Evolutionary conservation across 1,284 basidiomycete genomes (phyloP), one percentile per base, ranked within the genome.

Genomic region (Pholiota adiposa): DNA sequence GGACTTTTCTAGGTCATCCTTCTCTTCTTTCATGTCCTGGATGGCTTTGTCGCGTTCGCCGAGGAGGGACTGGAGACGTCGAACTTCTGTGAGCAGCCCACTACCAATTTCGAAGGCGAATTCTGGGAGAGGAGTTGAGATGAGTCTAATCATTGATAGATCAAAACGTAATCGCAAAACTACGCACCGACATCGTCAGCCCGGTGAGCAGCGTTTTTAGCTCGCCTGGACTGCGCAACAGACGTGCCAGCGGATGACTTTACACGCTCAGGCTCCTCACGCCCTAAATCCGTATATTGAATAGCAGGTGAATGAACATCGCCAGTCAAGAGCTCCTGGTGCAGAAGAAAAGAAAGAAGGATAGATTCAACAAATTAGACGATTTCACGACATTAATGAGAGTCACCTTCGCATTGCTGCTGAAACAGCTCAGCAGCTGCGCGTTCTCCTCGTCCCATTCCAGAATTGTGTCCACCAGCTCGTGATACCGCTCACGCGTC

Each of bases 31-130:
- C 81, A 92, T 86, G 67, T 93, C 90, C 71, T 92, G 87, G 52
- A 97, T 87, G 14, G 89, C 90, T 72, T 94, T 93, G 74, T 97
- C 95, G 51, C 93, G 86, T 72, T 96, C 94, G 18, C 84, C 90
- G 34, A 97, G 83, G 55, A 97, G 80, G 59, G 89, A 90, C 70
- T 97, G 96, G 44, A 97, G 79, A 48, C 95, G 82, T 53, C 95
- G 83, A 36, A 97, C 94, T 77, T 97, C 95, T 1, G 90, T 90
- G 27, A 97, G 78, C 44, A 97, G 79, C 31, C 92, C 92, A 65
- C 93, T 95, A 0, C 96, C 95, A 59, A 97, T 97, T 78, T 97
- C 95, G 67, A 96, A 95, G 31, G 95, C 96, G 69, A 97, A 97
- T 79, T 97, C 96, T 93, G 67, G 27, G 61, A 59, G 38, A 4